Conservation (phyloP, 306 rosid genomes). For the Pueraria montana region DNA sequence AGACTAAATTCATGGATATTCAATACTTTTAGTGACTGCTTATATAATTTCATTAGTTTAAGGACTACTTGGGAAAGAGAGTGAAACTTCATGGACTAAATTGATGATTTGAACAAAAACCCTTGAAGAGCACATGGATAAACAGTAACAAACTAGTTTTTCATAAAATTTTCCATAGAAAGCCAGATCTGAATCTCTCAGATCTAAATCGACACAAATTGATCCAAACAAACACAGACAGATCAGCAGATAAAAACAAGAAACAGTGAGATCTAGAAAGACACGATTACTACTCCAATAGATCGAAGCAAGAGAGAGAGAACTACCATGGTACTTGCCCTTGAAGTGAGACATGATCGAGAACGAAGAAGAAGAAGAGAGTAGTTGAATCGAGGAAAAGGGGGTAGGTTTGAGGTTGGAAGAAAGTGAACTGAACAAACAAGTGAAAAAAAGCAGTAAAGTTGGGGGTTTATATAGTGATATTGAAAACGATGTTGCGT, state of each 20-base stretch:
- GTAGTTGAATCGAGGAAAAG: not conserved
- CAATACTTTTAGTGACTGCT: no score
- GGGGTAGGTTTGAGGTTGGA: not conserved
- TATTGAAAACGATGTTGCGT: not conserved
- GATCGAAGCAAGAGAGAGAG: not conserved
- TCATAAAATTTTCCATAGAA: not conserved
- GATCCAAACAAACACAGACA: not conserved
- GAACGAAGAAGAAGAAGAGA: not conserved
- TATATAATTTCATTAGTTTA: no score
- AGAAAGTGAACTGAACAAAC: not conserved
- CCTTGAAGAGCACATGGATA: not conserved
- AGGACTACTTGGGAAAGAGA: no score
- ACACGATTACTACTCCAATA: not conserved
- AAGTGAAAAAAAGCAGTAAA: no score
- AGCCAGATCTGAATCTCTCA: constrained; percentile 41
- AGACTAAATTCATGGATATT: no score
- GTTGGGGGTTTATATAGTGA: constrained; percentile 40
- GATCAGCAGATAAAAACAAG: not conserved
- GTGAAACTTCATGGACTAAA: no score
- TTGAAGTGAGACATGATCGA: constrained; percentile 55
- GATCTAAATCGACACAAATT: not conserved
- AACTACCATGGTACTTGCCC: constrained; percentile 56
- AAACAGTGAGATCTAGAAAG: constrained; percentile 9
- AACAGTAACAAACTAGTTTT: not conserved
- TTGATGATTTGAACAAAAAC: not conserved